Base-by-base conservation (phyloP, 176 grass and related monocot species). In the Dactylis glomerata region DNA sequence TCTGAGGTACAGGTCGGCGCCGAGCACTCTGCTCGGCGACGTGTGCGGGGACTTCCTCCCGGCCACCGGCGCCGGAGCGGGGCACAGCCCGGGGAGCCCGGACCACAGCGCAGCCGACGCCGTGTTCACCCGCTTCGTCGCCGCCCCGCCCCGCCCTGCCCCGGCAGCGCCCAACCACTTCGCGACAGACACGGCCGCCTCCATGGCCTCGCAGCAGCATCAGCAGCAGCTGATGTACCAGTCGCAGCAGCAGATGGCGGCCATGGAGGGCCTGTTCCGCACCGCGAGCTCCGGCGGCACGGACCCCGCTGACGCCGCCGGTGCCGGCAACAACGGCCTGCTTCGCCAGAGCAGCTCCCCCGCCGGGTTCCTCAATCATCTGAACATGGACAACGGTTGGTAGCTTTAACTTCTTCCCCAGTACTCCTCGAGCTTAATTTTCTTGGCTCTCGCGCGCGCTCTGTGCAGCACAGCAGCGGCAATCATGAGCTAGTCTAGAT, bases 261-360 rank as follows among this genome's bases (percentile, higher is more conserved):
- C 87, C 8, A 88, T 92, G 66, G 96, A 89, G 63, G 65, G 85
- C 32, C 68, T 92, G 19, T 95, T 90, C 82, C 88, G 86, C 34
- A 91, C 79, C 12, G 67, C 72, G 20, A 85, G 92, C 84, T 91
- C 92, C 15, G 57, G 55, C 22, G 82, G 58, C 5, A 52, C 84
- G 83, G 89, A 93, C 64, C 41, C 42, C 15, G 65, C 28, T 38
- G 78, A 3, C 14, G 58, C 34, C 24, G 55, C 3, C 1, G 69
- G 3, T 5, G 37, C 73, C 24, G 68, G 70, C 42, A 10, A 10
- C 70, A 84, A 47, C 68, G 84, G 79, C 86, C 85, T 98, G n/a
- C 81, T 95, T 69, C 89, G 96, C 26, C 91, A 94, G 63, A 95
- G 91, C 84, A 98, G 91, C 93, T 98, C 93, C 31, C 93, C 96